These are phyloP conservation scores for Abelmoschus esculentus DNA, from an alignment of 345 rosid genomes.

Conservation along the genomic window DNA sequence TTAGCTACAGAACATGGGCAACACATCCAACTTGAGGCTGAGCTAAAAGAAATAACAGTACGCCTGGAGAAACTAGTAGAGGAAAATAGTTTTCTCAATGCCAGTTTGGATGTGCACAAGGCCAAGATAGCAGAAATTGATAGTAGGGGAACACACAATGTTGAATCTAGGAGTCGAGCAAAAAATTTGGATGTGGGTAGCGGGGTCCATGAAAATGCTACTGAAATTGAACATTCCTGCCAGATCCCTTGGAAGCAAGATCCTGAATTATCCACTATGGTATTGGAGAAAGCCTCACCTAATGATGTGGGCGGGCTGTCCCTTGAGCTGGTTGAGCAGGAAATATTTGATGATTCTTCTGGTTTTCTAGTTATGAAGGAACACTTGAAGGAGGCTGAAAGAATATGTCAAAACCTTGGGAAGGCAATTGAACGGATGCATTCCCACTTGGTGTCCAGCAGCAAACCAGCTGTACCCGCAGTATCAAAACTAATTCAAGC, in stretches of 20 bases:
- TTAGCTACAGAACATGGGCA: constrained; percentile 37
- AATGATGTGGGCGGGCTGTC: constrained; percentile 11
- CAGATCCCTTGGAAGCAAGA: constrained; percentile 19
- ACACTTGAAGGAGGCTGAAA: constrained; percentile 48
- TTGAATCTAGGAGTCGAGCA: constrained; percentile 22
- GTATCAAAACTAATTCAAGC: constrained; percentile 76
- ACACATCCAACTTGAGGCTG: constrained; percentile 30
- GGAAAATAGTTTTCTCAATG: constrained; percentile 40
- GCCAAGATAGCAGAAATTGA: constrained; percentile 32
- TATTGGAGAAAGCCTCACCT: constrained; percentile 13
- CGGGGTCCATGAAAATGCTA: constrained; percentile 14
- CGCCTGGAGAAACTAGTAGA: constrained; percentile 41
- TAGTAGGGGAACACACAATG: constrained; percentile 22
- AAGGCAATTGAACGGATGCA: constrained; percentile 42
- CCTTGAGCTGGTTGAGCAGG: constrained; percentile 10
- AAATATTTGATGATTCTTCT: constrained; percentile 29
- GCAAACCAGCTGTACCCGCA: constrained; percentile 37
- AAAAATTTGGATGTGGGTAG: constrained; percentile 17
- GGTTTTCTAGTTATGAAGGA: constrained; percentile 36
- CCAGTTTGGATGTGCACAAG: constrained; percentile 32
- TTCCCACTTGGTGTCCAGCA: constrained; percentile 26
- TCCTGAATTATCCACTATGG: constrained; percentile 13
- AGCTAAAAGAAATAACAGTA: constrained; percentile 31
- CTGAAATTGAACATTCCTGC: constrained; percentile 21
- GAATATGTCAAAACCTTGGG: constrained; percentile 48